These are phyloP conservation scores for Tilletia indica DNA, from an alignment of 1,284 basidiomycete species.

Conservation along the genomic window DNA sequence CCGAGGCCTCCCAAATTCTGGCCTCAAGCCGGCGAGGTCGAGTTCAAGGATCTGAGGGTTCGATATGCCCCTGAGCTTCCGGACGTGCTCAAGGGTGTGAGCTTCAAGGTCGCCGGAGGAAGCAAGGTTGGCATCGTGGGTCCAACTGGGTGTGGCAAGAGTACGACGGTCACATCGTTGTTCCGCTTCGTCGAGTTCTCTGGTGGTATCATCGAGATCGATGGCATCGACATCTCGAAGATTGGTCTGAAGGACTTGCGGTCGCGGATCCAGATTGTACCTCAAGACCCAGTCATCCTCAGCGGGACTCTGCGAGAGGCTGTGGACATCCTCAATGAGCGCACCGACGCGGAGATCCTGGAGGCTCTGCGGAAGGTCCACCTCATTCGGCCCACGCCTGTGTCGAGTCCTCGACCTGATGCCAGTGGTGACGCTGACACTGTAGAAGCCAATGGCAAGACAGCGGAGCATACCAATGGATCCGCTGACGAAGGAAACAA, in stretches of 20 bases:
- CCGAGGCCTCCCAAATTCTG: constrained; percentile 58
- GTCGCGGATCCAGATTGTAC: constrained; percentile 61
- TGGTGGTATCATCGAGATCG: constrained; percentile 38
- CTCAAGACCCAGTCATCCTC: constrained; percentile 53
- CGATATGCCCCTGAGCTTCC: constrained; percentile 60
- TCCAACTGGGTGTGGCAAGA: constrained; percentile 59
- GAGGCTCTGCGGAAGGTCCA: constrained; percentile 33
- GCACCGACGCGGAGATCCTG: constrained; percentile 36
- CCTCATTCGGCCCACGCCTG: no score
- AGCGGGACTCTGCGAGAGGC: constrained; percentile 44
- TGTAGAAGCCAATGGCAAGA: no score
- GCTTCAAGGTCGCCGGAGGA: constrained; percentile 63
- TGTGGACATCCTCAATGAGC: constrained; percentile 43
- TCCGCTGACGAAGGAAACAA: no score
- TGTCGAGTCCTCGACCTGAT: background rate
- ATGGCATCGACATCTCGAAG: constrained; percentile 58
- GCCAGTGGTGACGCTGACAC: background rate
- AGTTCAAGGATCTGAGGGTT: constrained; percentile 59
- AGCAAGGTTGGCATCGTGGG: constrained; percentile 85
- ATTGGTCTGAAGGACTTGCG: constrained; percentile 59
- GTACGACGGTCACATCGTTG: constrained; percentile 44
- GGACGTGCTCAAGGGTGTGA: constrained; percentile 60
- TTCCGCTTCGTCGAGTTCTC: constrained; percentile 45
- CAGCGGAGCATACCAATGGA: no score
- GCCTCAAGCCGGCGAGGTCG: constrained; percentile 59